Percentiles rank a stretch among this genome's conserved stretches.
These are phyloP conservation scores for Cercospora sesami DNA, from an alignment of 2,329 filamentous ascomycete genomes.

Conservation along the genomic window DNA sequence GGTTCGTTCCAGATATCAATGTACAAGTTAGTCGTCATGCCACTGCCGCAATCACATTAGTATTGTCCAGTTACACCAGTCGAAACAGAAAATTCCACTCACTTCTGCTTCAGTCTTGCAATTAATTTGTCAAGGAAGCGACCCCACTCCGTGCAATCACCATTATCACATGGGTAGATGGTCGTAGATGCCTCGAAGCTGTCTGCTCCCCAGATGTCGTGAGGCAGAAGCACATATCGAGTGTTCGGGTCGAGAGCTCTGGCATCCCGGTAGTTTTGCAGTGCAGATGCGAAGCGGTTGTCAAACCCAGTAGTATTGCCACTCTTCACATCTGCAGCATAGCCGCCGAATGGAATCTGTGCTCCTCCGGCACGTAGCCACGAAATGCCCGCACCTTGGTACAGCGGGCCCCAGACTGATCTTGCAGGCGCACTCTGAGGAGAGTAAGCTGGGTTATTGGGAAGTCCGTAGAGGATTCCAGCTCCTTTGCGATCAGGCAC, in stretches of 20 bases:
- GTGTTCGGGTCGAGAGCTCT: background rate
- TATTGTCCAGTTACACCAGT: background rate
- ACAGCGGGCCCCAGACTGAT: background rate
- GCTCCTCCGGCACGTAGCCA: background rate
- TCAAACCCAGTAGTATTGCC: background rate
- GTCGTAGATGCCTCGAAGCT: background rate
- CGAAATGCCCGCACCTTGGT: background rate
- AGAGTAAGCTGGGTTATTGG: background rate
- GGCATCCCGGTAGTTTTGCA: background rate
- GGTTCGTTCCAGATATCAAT: constrained; percentile 5
- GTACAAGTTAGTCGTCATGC: background rate
- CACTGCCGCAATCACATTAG: background rate
- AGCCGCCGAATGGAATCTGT: background rate
- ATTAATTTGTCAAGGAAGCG: background rate
- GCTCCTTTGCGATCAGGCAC: constrained; percentile 2
- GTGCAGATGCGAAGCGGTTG: background rate
- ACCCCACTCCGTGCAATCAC: background rate
- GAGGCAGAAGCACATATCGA: background rate
- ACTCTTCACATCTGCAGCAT: constrained; percentile 1
- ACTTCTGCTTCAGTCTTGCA: background rate
- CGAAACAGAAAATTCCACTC: background rate
- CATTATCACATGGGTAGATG: background rate
- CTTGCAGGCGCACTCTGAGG: background rate
- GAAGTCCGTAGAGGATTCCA: background rate
- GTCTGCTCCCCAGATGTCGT: background rate